Base-by-base conservation (phyloP, 192 early-diverging fungal species). In the Funneliformis geosporum region DNA sequence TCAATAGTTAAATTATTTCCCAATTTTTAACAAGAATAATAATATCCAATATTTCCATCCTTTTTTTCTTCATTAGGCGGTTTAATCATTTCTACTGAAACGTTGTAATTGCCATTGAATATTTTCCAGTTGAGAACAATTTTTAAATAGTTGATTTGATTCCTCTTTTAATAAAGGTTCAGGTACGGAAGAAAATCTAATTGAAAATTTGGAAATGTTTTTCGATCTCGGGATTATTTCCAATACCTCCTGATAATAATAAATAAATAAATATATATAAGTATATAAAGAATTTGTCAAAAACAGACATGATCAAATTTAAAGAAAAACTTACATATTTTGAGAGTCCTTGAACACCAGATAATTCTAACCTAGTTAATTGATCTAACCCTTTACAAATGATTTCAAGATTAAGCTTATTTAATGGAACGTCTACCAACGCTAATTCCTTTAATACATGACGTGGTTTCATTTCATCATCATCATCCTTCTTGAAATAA, bases 251-350 rank as follows among this genome's bases (percentile, higher is more conserved):
- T 76, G 44, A 42, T 2, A 76, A 11, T 10, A 18, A 0, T 4
- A 60, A 42, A 75, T 40, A 6, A 18, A 21, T 33, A 50, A n/a
- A 33, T 38, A 46, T 47, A 55, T 66, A 11, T 62, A 70, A 44
- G 39, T 23, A 28, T 27, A 14, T 11, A 27, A 38, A 73, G 16
- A 47, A 73, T 46, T 16, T 55, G 0, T 6, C 6, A 7, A 42
- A 23, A 25, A n/a, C 40, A 27, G 3, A 55, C 2, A 2, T 33
- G 33, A 33, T 33, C 33, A 11, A 50, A 46, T 11, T 40, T 50
- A n/a, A 75, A 18, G 40, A 60, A 11, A 60, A n/a, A 75, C 38
- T 8, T 76, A 76, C 75, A 9, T 4, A 18, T 76, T 76, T 76
- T 44, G n/a, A 14, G 25, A 76, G 43, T 27, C 33, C 60, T 16